Evolutionary conservation across 2,329 filamentous ascomycete species (phyloP), one percentile per base, ranked within the genome.

Genomic region (Septoria linicola): DNA sequence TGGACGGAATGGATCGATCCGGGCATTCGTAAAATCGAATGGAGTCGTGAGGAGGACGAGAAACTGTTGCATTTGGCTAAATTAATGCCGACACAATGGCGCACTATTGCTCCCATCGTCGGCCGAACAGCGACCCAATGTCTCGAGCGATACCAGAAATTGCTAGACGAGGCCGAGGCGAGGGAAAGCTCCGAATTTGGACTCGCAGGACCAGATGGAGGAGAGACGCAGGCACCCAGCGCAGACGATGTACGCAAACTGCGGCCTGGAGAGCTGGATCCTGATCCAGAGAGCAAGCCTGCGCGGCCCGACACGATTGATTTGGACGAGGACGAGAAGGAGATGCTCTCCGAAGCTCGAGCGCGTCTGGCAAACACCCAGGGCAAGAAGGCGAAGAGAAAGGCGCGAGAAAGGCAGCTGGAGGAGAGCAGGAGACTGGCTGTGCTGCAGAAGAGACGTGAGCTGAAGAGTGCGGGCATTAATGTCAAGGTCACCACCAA

Each of bases 1-100:
- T 99, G 93, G 93, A 84, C 86, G 69, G 92, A 99, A 80, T 99
- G 93, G 92, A 82, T 99, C 61, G 93, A 99, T 68, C 93, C 93
- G 16, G 89, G 88, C 68, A 97, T 99, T 76, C 88, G 92, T 67
- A 99, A 99, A 78, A 93, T 95, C 63, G 93, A 99, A 75, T 99
- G 93, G 92, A 96, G 89, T 69, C 88, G 93, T 67, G 93, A 99
- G 72, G 93, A 99, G 71, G 93, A 99, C 70, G 93, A 99, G 77
- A 96, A 95, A 75, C 80, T 99, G 54, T 74, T 99, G 64, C 93
- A 97, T 67, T 80, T 99, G 66, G 93, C 93, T 56, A 99, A 97
- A 80, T 79, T 99, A 74, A 96, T 99, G 86, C 93, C 93, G 51
- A 97, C 92, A 21, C 93, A 99, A 81, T 99, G 93, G 93, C 87